Evolutionary conservation across 768 basidiomycete species (phyloP), one percentile per base, ranked within the genome.

Genomic region (Lactifluus volemus): DNA sequence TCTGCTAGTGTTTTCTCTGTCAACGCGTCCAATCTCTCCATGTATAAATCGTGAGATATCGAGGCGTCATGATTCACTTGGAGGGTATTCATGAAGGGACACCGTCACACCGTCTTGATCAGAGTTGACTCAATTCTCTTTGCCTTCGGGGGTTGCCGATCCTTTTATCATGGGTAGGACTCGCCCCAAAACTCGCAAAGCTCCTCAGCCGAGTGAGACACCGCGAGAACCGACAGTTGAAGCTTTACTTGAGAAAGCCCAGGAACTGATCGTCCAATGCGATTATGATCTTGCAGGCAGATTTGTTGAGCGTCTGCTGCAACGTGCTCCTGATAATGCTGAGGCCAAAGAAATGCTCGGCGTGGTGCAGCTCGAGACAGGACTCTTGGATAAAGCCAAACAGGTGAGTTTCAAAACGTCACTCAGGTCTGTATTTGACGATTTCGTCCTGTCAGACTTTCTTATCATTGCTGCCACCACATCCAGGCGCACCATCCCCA

Each of bases 281-380:
- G 85, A 94, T 72, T 93, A 89, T 70, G 82, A 87, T 53, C 82
- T 95, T 51, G 91, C 92, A 2, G 74, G 79, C 53, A 83, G 80
- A 54, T 94, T 95, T 70, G 75, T 84, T 42, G 75, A 77, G 49
- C 82, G 92, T 48, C 79, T 87, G 17, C 73, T 93, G 34, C 80
- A 87, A 64, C 75, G 81, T 53, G 81, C 88, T 58, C 78, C 84
- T 10, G 72, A 73, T 34, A 82, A 89, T 74, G 77, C 76, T 1
- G 83, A 86, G 60, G 91, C 85, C 1, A 84, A 78, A 67, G 92
- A 95, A 72, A 84, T 94, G 72, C 76, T 90, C 8, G 93, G 92
- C 1, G 82, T 94, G 0, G 78, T 81, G 1, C 80, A 88, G 61
- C 78, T 95, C 7, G 94, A 96, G 73, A 79, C 77, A 5, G 94